A percentile compares a stretch with the other conserved stretches of the same genome.
These are phyloP conservation scores for Backusella luteola DNA, from an alignment of 192 early-diverging fungal genomes.

Conservation along the genomic window DNA sequence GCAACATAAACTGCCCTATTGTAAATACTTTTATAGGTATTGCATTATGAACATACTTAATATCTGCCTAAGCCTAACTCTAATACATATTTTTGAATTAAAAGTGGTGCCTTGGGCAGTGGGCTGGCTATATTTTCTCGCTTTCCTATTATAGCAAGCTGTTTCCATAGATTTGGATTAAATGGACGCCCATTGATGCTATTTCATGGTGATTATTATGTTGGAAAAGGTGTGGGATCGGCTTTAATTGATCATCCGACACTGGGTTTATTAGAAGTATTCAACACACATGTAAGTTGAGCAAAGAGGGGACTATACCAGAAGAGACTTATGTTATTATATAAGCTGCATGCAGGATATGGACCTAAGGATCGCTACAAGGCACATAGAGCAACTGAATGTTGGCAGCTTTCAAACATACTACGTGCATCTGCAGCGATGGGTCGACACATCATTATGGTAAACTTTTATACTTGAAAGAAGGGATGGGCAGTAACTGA, in stretches of 20 bases:
- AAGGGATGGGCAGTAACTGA: not conserved
- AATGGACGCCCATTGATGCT: constrained; percentile 50
- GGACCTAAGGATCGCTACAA: constrained; percentile 42
- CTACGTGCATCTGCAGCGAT: constrained; percentile 42
- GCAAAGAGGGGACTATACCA: not conserved
- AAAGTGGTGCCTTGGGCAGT: constrained; percentile 38
- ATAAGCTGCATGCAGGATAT: constrained; percentile 54
- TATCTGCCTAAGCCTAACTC: not conserved
- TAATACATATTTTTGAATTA: not conserved
- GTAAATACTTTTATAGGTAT: constrained; percentile 42
- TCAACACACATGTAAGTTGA: constrained; percentile 57
- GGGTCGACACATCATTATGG: constrained; percentile 54
- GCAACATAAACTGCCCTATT: constrained; percentile 25
- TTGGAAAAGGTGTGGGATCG: constrained; percentile 52
- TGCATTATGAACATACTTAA: not conserved
- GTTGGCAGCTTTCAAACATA: constrained; percentile 48
- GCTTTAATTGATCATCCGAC: constrained; percentile 47
- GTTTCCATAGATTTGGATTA: constrained; percentile 41
- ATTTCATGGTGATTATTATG: constrained; percentile 57
- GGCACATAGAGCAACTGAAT: constrained; percentile 47
- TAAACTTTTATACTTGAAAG: constrained; percentile 20
- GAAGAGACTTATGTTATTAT: not conserved
- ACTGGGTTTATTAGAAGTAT: constrained; percentile 50
- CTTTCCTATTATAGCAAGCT: constrained; percentile 43
- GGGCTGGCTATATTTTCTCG: constrained; percentile 44